Conservation (phyloP, 306 rosid species). For the Alnus glutinosa region DNA sequence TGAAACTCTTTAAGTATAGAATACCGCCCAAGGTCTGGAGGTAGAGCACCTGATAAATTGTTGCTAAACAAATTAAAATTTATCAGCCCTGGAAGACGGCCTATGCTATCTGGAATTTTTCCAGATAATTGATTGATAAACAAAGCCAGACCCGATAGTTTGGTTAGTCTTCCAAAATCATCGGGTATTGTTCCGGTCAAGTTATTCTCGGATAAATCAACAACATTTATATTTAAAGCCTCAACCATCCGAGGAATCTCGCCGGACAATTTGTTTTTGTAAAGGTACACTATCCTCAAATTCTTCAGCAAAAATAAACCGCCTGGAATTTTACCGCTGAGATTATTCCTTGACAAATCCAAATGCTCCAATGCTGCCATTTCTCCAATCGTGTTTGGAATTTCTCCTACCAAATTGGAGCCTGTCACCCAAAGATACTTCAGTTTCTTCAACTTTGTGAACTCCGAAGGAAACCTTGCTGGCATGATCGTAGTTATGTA, state of each 20-base stretch:
- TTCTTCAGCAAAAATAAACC: slow-evolving; percentile 48
- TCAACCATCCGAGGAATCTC: too few relatives aligned
- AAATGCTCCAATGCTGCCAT: slow-evolving; percentile 49
- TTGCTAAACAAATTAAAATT: slow-evolving; percentile 42
- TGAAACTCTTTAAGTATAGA: slow-evolving; percentile 40
- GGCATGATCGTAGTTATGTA: not conserved
- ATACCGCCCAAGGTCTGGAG: slow-evolving; percentile 58
- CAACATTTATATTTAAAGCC: slow-evolving; percentile 20
- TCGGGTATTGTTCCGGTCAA: slow-evolving; percentile 56
- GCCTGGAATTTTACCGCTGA: slow-evolving; percentile 55
- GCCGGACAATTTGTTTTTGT: too few relatives aligned
- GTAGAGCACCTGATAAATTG: slow-evolving; percentile 56
- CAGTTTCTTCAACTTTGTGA: slow-evolving; percentile 20
- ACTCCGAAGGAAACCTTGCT: slow-evolving; percentile 38
- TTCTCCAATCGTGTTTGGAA: too few relatives aligned
- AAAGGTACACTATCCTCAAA: slow-evolving; percentile 30
- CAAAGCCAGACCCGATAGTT: slow-evolving; percentile 36
- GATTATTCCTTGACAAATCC: slow-evolving; percentile 38
- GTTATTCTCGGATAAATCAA: slow-evolving; percentile 47
- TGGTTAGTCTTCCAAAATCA: slow-evolving; percentile 52
- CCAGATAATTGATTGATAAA: slow-evolving; percentile 50
- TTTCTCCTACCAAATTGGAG: too few relatives aligned
- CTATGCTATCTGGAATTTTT: slow-evolving; percentile 54
- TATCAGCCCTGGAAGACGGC: slow-evolving; percentile 46
- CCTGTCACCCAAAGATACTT: slow-evolving; percentile 16